These are phyloP conservation scores for Neofusicoccum sp. DNA, from an alignment of 2,329 filamentous ascomycete genomes.

Conservation along the genomic window DNA sequence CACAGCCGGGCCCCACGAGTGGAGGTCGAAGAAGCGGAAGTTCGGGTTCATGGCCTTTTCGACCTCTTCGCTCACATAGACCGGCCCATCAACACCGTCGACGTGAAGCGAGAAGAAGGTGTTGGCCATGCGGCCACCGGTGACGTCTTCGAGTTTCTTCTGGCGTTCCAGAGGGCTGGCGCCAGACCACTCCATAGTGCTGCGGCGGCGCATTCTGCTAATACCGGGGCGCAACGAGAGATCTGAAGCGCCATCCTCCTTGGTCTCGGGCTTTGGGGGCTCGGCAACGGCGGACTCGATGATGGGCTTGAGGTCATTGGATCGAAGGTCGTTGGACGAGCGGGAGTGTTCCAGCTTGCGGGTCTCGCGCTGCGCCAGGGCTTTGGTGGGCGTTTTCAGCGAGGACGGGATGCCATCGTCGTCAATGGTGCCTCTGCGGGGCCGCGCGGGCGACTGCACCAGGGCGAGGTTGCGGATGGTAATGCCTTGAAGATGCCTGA, in stretches of 20 bases:
- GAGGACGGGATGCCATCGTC: constrained; percentile 72
- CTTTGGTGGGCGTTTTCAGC: constrained; percentile 68
- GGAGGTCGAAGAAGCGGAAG: constrained; percentile 82
- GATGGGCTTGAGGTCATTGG: constrained; percentile 33
- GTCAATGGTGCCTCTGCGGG: constrained; percentile 67
- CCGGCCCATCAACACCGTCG: constrained; percentile 56
- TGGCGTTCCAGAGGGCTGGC: constrained; percentile 65
- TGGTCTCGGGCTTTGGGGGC: constrained; percentile 27
- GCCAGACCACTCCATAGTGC: constrained; percentile 65
- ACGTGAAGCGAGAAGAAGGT: constrained; percentile 86
- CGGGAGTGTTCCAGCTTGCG: constrained; percentile 58
- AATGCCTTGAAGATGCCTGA: constrained; percentile 85
- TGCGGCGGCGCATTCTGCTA: constrained; percentile 54
- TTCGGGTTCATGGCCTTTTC: constrained; percentile 86
- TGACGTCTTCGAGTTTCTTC: constrained; percentile 73
- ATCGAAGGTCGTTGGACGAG: constrained; percentile 58
- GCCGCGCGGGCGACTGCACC: constrained; percentile 52
- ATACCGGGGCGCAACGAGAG: constrained; percentile 35
- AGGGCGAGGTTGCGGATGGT: constrained; percentile 85
- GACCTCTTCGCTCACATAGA: constrained; percentile 88
- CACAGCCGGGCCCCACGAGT: constrained; percentile 61
- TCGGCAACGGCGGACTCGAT: constrained; percentile 23
- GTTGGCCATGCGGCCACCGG: constrained; percentile 75
- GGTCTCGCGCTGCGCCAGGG: constrained; percentile 55
- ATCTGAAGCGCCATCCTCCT: constrained; percentile 30